phyloP scores from a whole-genome alignment of 306 rosid genomes.

The Malus fusca region DNA sequence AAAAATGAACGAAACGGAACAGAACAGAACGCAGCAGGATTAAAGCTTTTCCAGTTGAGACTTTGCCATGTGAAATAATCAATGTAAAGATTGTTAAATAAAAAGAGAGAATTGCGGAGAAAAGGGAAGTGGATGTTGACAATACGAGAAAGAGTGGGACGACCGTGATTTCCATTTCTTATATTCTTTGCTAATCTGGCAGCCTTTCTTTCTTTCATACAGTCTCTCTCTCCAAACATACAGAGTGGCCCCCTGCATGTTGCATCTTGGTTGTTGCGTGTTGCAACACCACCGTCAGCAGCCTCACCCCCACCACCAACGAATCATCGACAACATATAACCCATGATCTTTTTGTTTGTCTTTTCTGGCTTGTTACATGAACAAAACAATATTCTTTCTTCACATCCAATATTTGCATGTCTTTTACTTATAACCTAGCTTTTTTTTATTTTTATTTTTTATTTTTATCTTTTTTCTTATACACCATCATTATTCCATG shows the following conservation, averaged over 20 bases:
- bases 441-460: background rate
- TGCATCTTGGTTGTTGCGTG: slow-evolving; percentile 22
- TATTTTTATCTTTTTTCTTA: background rate
- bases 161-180: slow-evolving; percentile 82
- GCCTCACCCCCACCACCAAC: slow-evolving; percentile 16
- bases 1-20: background rate
- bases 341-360: slow-evolving; percentile 14
- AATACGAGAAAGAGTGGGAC: slow-evolving; percentile 53
- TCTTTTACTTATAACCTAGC: background rate
- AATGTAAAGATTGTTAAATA: background rate
- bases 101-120: slow-evolving; percentile 63
- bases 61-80: background rate
- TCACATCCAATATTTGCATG: background rate
- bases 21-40: background rate
- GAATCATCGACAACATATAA: slow-evolving; percentile 17
- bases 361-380: slow-evolving; percentile 5
- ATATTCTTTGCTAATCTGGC: slow-evolving; percentile 80
- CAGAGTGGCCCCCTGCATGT: slow-evolving; percentile 34
- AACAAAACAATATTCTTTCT: background rate
- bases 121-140: slow-evolving; percentile 67
- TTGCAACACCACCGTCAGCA: slow-evolving; percentile 12
- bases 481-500: background rate
- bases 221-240: background rate
- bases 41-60: background rate
- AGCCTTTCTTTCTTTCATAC: slow-evolving; percentile 34